Evolutionary conservation across 345 rosid species (phyloP).

Genomic region (Gynandropsis gynandra): DNA sequence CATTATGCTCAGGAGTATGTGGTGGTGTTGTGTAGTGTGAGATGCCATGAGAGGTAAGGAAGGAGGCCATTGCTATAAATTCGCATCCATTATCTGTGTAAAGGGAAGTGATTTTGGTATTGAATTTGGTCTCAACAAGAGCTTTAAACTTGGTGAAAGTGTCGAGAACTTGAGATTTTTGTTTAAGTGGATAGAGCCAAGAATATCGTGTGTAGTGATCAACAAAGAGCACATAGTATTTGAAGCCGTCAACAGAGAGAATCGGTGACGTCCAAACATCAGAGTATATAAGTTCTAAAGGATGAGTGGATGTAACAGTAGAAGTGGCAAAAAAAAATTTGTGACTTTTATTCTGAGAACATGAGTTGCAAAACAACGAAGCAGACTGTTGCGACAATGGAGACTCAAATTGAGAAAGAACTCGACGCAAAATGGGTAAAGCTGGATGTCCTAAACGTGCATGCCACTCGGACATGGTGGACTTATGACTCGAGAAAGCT

Average conservation of each 20-base stretch:
- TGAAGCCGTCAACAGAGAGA: too few relatives aligned
- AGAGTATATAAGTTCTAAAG: slow-evolving; percentile 1
- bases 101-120: too few relatives aligned
- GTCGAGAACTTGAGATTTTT: too few relatives aligned
- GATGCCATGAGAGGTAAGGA: not conserved
- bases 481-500: too few relatives aligned
- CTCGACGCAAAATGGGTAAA: not conserved
- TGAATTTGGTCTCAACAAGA: too few relatives aligned
- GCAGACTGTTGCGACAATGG: not conserved
- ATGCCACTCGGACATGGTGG: not conserved
- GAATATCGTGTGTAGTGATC: too few relatives aligned
- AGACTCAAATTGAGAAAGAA: not conserved
- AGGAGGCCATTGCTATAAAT: too few relatives aligned
- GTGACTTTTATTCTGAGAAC: slow-evolving; percentile 4
- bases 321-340: not conserved
- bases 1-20: not conserved
- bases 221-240: too few relatives aligned
- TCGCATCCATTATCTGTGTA: too few relatives aligned
- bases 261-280: too few relatives aligned
- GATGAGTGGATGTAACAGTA: not conserved
- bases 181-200: too few relatives aligned
- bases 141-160: too few relatives aligned
- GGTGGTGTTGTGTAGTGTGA: not conserved
- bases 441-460: not conserved
- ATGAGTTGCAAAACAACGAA: not conserved